Evolutionary conservation across 257 asterid species (phyloP).

Genomic region (Plectranthus barbatus): DNA sequence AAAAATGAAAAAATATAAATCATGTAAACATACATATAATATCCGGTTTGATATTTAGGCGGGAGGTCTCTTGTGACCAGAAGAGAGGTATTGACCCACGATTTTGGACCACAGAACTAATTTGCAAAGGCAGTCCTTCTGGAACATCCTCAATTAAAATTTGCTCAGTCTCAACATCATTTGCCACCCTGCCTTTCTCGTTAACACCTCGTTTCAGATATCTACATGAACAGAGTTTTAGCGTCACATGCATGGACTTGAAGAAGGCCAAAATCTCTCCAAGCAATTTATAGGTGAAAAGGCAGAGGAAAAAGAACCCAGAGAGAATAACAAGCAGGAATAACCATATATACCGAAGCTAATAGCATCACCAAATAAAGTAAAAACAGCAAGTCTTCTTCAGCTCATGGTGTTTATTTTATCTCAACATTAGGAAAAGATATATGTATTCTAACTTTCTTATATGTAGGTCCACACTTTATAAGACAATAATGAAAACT

Average conservation of each 20-base stretch:
- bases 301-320: background rate
- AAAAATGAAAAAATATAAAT: background rate
- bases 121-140: slow-evolving; percentile 61
- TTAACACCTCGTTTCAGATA: slow-evolving; percentile 94
- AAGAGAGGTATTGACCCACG: slow-evolving; percentile 98
- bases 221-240: slow-evolving; percentile 33
- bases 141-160: slow-evolving; percentile 68
- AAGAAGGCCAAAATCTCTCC: slow-evolving; percentile 4
- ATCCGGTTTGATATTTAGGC: slow-evolving; percentile 85
- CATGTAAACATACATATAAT: slow-evolving; percentile 61
- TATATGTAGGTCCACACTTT: background rate
- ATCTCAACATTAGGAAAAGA: background rate
- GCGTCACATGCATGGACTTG: slow-evolving; percentile 4
- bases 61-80: slow-evolving; percentile 99
- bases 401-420: background rate
- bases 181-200: slow-evolving; percentile 87
- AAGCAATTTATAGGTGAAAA: background rate
- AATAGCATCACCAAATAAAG: background rate
- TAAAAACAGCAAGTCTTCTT: background rate
- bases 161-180: slow-evolving; percentile 97
- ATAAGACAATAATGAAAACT: background rate
- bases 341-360: background rate
- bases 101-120: slow-evolving; percentile 89
- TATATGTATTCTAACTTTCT: background rate
- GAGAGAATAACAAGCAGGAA: background rate